These are phyloP conservation scores for Rachicladosporium sp. DNA, from an alignment of 2,329 filamentous ascomycete species.

Conservation along the genomic window DNA sequence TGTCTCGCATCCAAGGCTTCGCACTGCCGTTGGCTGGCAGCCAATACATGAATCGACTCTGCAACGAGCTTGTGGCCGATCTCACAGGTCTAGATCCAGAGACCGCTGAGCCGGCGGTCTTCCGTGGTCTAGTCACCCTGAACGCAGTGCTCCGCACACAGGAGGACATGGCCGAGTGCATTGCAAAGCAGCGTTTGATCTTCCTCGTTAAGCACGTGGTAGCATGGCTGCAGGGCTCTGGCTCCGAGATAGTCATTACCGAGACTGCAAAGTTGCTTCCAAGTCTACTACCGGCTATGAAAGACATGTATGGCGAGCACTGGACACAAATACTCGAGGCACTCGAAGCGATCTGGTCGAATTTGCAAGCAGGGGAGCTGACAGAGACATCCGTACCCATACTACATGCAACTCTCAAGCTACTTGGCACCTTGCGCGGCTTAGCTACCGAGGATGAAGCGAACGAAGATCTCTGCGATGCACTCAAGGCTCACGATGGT, in stretches of 20 bases:
- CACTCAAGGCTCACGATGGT: conserved; percentile 49
- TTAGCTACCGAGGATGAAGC: conserved; percentile 49
- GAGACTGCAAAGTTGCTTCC: conserved; percentile 42
- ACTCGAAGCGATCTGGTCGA: conserved; percentile 26
- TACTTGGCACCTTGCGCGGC: conserved; percentile 51
- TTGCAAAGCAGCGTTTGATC: conserved; percentile 53
- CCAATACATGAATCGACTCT: conserved; percentile 38
- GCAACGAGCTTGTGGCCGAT: conserved; percentile 49
- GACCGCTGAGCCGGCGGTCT: conserved; percentile 9
- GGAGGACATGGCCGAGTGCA: conserved; percentile 37
- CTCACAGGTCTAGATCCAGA: conserved; percentile 41
- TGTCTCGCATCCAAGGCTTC: conserved; percentile 37
- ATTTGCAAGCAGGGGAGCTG: conserved; percentile 1
- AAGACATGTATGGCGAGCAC: conserved; percentile 75
- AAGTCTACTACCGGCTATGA: conserved; percentile 57
- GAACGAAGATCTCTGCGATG: conserved; percentile 78
- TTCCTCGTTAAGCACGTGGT: conserved; percentile 73
- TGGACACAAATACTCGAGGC: conserved; percentile 48
- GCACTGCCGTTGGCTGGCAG: conserved; percentile 37
- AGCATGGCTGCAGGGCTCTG: conserved; percentile 49
- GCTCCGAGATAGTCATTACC: conserved; percentile 41
- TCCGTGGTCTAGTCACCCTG: conserved; percentile 40
- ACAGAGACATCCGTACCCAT: conserved; percentile 23
- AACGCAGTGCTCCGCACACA: conserved; percentile 42
- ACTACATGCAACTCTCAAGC: conserved; percentile 59